Percentiles rank a stretch among this genome's conserved stretches.
Evolutionary conservation across 2,329 filamentous ascomycete species (phyloP).

Genomic region (Epichloe glyceriae): DNA sequence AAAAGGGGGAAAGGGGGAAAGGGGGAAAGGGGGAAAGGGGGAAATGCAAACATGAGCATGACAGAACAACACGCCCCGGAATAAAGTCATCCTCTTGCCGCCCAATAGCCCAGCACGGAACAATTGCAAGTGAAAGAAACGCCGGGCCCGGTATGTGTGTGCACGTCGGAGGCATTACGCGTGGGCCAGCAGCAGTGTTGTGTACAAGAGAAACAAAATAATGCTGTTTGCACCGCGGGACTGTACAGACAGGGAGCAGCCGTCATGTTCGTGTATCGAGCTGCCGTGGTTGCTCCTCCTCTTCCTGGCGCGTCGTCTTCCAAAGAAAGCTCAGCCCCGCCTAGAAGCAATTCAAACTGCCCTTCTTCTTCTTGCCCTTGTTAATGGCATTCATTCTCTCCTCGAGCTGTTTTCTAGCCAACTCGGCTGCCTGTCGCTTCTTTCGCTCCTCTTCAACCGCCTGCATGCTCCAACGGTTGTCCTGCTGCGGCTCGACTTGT

Average conservation of each 20-base stretch:
- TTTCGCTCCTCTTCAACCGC: constrained; percentile 93
- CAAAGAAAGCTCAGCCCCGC: constrained; percentile 10
- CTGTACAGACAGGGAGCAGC: neutral
- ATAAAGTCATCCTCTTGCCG: neutral
- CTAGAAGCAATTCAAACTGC: constrained; percentile 94
- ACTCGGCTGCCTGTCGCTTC: constrained; percentile 81
- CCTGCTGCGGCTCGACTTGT: constrained; percentile 33
- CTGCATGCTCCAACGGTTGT: constrained; percentile 60
- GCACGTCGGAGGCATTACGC: neutral
- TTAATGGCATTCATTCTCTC: constrained; percentile 88
- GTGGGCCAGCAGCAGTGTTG: neutral
- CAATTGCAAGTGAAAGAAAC: neutral
- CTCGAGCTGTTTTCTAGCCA: constrained; percentile 77
- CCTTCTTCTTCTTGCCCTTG: constrained; percentile 87
- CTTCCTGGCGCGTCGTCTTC: constrained; percentile 5
- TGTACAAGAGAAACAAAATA: neutral
- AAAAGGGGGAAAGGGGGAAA: neutral
- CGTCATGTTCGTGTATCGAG: neutral
- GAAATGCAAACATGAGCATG: neutral
- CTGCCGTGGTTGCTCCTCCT: neutral
- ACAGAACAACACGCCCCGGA: neutral
- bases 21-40: neutral
- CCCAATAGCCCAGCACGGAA: neutral
- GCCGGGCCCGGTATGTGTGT: neutral
- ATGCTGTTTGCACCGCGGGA: neutral